Conservation (phyloP, 1,284 basidiomycete species). For the Flammula alnicola region DNA sequence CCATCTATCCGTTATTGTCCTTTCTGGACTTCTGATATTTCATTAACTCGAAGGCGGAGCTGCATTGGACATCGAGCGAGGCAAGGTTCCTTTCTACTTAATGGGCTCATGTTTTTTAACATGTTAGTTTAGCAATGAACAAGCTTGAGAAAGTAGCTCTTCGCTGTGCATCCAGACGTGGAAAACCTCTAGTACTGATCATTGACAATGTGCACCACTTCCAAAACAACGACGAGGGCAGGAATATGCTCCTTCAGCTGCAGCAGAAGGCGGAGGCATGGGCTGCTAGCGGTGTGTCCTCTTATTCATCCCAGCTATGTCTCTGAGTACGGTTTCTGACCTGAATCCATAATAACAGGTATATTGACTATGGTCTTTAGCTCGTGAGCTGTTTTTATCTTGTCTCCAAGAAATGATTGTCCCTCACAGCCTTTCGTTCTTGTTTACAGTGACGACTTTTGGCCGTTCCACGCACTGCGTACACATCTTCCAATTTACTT, state of each 20-base stretch:
- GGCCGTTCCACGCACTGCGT: slow-evolving; percentile 75
- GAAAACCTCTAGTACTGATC: slow-evolving; percentile 76
- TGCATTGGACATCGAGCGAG: slow-evolving; percentile 82
- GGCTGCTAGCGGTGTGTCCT: slow-evolving; percentile 73
- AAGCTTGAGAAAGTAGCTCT: slow-evolving; percentile 89
- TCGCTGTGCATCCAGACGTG: slow-evolving; percentile 54
- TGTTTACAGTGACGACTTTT: slow-evolving; percentile 70
- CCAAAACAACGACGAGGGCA: slow-evolving; percentile 79
- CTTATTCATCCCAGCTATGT: background rate
- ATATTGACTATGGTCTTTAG: slow-evolving; percentile 82
- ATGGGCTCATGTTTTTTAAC: background rate
- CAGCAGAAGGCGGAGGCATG: slow-evolving; percentile 87
- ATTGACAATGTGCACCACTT: slow-evolving; percentile 83
- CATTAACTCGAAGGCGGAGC: slow-evolving; percentile 62
- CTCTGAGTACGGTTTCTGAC: slow-evolving; percentile 7
- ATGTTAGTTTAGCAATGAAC: slow-evolving; percentile 58
- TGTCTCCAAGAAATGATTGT: background rate
- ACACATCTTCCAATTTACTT: slow-evolving; percentile 33
- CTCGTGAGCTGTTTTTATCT: slow-evolving; percentile 51
- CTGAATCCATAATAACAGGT: slow-evolving; percentile 45
- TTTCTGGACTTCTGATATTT: background rate
- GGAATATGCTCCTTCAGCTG: slow-evolving; percentile 77
- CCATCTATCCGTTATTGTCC: background rate
- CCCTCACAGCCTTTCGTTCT: slow-evolving; percentile 9
- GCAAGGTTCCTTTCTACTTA: slow-evolving; percentile 36